phyloP scores from a whole-genome alignment of 108 stramenopile species.

The Aureococcus anophagefferens region DNA sequence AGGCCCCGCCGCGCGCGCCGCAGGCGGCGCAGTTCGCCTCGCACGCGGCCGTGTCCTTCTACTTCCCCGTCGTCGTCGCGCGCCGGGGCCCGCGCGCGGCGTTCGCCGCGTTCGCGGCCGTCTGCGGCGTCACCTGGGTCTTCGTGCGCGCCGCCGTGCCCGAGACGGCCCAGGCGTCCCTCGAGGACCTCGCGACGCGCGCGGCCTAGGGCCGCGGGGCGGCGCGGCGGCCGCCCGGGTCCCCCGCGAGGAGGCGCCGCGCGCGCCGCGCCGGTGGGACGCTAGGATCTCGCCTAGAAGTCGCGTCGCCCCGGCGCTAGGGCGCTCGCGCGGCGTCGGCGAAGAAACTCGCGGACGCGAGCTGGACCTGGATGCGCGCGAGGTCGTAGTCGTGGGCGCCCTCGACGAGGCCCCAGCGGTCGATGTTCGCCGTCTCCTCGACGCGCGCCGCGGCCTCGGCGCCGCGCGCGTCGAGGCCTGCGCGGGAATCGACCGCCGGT shows the following conservation, averaged over 20 bases:
- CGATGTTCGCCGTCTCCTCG: constrained; percentile 96
- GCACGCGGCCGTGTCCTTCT: not conserved
- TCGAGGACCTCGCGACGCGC: too few relatives aligned
- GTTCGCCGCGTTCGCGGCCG: not conserved
- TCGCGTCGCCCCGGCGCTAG: too few relatives aligned
- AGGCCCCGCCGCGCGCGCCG: too few relatives aligned
- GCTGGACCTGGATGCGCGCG: too few relatives aligned
- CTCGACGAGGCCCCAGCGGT: constrained; percentile 92
- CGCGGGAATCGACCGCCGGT: too few relatives aligned
- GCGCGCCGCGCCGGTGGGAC: too few relatives aligned
- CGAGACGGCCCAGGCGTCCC: not conserved
- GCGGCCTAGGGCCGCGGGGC: too few relatives aligned
- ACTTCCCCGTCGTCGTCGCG: not conserved
- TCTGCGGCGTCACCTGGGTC: not conserved
- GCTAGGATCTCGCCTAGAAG: too few relatives aligned
- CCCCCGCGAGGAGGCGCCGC: too few relatives aligned
- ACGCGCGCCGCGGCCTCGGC: constrained; percentile 74
- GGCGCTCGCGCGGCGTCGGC: too few relatives aligned
- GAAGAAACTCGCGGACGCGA: too few relatives aligned
- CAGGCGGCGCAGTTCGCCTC: not conserved
- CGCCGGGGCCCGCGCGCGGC: not conserved
- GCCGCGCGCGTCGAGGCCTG: constrained; percentile 28
- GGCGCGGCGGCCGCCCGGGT: too few relatives aligned
- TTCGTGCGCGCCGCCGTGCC: not conserved
- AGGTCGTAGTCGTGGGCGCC: constrained; percentile 90